These are phyloP conservation scores for Amanita molliuscula DNA, from an alignment of 768 basidiomycete species.

Conservation along the genomic window DNA sequence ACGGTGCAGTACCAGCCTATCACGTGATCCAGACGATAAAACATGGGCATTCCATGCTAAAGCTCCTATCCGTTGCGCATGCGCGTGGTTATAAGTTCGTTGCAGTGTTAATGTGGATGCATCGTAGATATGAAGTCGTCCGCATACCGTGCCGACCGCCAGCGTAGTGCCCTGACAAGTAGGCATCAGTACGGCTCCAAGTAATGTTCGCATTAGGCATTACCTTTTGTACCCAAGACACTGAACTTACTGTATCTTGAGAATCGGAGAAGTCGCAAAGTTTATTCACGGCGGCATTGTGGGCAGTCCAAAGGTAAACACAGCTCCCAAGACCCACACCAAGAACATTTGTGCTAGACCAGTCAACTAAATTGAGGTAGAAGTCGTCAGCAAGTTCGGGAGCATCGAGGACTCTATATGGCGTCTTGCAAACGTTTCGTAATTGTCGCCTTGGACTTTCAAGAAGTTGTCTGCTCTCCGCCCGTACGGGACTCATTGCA, in stretches of 20 bases:
- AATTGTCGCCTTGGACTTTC: slow-evolving; percentile 76
- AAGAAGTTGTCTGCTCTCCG: slow-evolving; percentile 71
- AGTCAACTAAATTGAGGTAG: slow-evolving; percentile 96
- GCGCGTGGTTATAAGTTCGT: slow-evolving; percentile 79
- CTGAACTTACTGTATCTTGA: slow-evolving; percentile 71
- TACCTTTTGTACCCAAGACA: slow-evolving; percentile 85
- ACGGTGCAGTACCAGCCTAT: slow-evolving; percentile 84
- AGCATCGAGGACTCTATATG: slow-evolving; percentile 94
- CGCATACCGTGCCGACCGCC: slow-evolving; percentile 88
- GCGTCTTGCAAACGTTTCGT: slow-evolving; percentile 84
- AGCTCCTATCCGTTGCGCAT: slow-evolving; percentile 83
- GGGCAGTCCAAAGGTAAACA: slow-evolving; percentile 96
- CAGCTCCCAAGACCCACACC: slow-evolving; percentile 87
- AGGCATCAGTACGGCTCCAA: neutral
- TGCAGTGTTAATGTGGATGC: slow-evolving; percentile 64
- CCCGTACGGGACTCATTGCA: slow-evolving; percentile 82
- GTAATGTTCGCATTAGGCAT: neutral
- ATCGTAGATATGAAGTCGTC: slow-evolving; percentile 89
- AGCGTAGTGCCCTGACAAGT: slow-evolving; percentile 61
- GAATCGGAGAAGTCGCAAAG: slow-evolving; percentile 71
- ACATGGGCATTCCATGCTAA: slow-evolving; percentile 90
- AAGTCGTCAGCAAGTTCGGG: slow-evolving; percentile 98
- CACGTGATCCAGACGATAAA: slow-evolving; percentile 84
- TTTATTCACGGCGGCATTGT: slow-evolving; percentile 86
- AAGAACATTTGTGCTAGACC: slow-evolving; percentile 91